These are phyloP conservation scores for Naganishia albida DNA, from an alignment of 1,284 basidiomycete genomes.

Conservation along the genomic window DNA sequence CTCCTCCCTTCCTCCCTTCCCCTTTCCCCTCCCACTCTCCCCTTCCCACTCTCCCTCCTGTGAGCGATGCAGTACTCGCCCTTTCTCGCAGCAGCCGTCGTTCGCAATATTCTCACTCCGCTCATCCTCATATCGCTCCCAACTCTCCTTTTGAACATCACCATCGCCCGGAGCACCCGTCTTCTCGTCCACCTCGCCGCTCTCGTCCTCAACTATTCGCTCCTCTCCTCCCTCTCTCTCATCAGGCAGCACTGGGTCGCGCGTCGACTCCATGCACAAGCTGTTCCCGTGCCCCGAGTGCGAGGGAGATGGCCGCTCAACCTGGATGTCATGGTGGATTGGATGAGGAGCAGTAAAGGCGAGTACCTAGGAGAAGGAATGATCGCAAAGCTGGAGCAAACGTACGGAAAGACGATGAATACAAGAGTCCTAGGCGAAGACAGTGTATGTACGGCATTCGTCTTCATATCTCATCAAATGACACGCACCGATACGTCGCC, in stretches of 20 bases:
- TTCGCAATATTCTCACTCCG: not conserved
- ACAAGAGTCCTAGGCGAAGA: slow-evolving; percentile 47
- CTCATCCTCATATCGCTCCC: not conserved
- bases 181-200: not conserved
- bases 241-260: not conserved
- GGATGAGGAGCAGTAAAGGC: slow-evolving; percentile 41
- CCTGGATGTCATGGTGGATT: slow-evolving; percentile 44
- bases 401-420: slow-evolving; percentile 44
- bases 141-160: no score
- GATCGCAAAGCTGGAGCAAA: slow-evolving; percentile 39
- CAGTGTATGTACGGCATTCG: slow-evolving; percentile 39
- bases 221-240: slow-evolving; percentile 2
- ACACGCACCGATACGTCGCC: not conserved
- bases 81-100: slow-evolving; percentile 2
- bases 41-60: not conserved
- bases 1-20: not conserved
- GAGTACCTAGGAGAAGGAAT: slow-evolving; percentile 46
- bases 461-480: not conserved
- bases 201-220: not conserved
- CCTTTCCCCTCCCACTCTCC: no score
- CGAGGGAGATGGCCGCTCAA: slow-evolving; percentile 43
- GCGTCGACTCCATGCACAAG: slow-evolving; percentile 10
- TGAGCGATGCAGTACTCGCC: slow-evolving; percentile 7
- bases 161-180: no score
- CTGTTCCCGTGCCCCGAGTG: slow-evolving; percentile 39